Conservation (phyloP, 2,329 filamentous ascomycete genomes). For the Colletotrichum sp. region DNA sequence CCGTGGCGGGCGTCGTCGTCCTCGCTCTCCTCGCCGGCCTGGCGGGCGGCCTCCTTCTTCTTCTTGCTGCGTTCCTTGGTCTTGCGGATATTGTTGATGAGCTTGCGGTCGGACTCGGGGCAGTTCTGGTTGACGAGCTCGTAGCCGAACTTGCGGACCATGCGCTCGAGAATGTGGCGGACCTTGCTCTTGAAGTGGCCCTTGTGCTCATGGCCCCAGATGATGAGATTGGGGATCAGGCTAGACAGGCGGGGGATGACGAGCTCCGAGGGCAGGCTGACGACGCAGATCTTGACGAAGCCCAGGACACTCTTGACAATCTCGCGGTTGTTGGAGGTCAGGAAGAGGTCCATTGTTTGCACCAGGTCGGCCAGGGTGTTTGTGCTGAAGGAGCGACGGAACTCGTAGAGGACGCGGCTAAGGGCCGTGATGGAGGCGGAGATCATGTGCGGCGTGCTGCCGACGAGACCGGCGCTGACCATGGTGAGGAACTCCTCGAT, state of each 20-base stretch:
- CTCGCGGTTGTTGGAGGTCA: slow-evolving; percentile 95
- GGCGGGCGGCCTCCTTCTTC: slow-evolving; percentile 76
- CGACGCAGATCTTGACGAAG: slow-evolving; percentile 95
- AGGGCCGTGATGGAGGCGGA: slow-evolving; percentile 96
- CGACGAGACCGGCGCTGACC: slow-evolving; percentile 94
- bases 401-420: slow-evolving; percentile 92
- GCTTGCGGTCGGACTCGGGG: slow-evolving; percentile 85
- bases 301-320: slow-evolving; percentile 94
- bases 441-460: slow-evolving; percentile 94
- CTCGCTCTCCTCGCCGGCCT: slow-evolving; percentile 61
- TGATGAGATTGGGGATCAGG: slow-evolving; percentile 87
- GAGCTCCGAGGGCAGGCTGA: slow-evolving; percentile 79
- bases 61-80: slow-evolving; percentile 89
- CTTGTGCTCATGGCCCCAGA: slow-evolving; percentile 98
- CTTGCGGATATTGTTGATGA: slow-evolving; percentile 94
- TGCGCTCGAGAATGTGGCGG: slow-evolving; percentile 95
- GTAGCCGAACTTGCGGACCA: slow-evolving; percentile 89
- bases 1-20: slow-evolving; percentile 56
- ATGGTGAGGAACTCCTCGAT: slow-evolving; percentile 98
- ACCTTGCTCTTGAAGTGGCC: slow-evolving; percentile 96
- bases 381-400: slow-evolving; percentile 71
- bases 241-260: slow-evolving; percentile 78
- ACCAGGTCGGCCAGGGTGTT: slow-evolving; percentile 83
- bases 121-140: slow-evolving; percentile 80
- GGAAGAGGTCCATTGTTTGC: slow-evolving; percentile 93